Conservation (phyloP, 805 yeast species). For the Scheffersomyces stipitis region DNA sequence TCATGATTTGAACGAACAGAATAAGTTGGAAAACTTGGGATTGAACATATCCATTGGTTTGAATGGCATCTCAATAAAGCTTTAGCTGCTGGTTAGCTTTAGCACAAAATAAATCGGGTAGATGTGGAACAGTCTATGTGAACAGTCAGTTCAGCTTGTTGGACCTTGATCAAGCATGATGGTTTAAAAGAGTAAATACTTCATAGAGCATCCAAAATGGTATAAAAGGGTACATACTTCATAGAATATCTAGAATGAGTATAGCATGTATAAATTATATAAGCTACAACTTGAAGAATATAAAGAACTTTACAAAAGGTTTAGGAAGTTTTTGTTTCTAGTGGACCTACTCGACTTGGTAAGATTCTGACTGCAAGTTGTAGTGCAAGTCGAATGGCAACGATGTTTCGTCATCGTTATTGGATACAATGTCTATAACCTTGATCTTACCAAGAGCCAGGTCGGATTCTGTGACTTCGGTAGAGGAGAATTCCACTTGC, state of each 20-base stretch:
- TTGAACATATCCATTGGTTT: slow-evolving; percentile 52
- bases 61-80: slow-evolving; percentile 50
- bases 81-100: slow-evolving; percentile 6
- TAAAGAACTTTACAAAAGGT: not conserved
- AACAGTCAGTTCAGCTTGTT: too few species aligned
- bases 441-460: slow-evolving; percentile 63
- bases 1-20: slow-evolving; percentile 45
- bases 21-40: slow-evolving; percentile 36
- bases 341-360: slow-evolving; percentile 34
- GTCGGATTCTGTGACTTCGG: slow-evolving; percentile 40
- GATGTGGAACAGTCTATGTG: too few species aligned
- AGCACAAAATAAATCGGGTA: too few species aligned
- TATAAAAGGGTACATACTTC: too few species aligned
- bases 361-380: slow-evolving; percentile 58
- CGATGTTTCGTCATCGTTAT: slow-evolving; percentile 50
- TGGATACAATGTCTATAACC: slow-evolving; percentile 57
- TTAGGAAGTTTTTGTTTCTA: not conserved
- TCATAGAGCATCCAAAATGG: too few species aligned
- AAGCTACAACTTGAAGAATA: too few species aligned
- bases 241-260: too few species aligned
- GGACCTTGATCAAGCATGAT: too few species aligned
- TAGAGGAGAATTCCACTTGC: slow-evolving; percentile 51
- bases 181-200: too few species aligned
- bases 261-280: too few species aligned
- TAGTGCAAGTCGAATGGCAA: slow-evolving; percentile 70